Percentiles rank a stretch among this genome's conserved stretches.
These are phyloP conservation scores for Leavenworthia alabamica DNA, from an alignment of 345 rosid genomes.

Conservation along the genomic window DNA sequence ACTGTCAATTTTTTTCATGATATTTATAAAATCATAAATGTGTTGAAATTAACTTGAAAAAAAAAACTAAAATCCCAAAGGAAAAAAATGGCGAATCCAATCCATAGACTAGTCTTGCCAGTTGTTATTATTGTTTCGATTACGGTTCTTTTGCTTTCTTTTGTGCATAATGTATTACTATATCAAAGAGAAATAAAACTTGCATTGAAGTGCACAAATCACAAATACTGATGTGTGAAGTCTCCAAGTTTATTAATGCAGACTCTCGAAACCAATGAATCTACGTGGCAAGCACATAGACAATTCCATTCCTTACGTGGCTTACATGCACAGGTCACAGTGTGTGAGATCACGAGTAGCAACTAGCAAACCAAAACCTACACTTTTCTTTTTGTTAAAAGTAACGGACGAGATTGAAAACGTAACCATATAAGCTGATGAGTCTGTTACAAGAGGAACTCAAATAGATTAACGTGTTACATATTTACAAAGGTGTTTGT, in stretches of 20 bases:
- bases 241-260: constrained; percentile 22
- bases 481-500: neutral
- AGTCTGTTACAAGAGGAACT: neutral
- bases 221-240: neutral
- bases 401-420: neutral
- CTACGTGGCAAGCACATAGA: constrained; percentile 3
- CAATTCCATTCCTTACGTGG: constrained; percentile 1
- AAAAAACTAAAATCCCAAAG: too few relatives aligned
- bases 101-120: neutral
- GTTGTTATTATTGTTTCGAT: neutral
- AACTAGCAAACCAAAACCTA: neutral
- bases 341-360: neutral
- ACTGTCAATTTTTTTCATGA: too few relatives aligned
- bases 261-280: neutral
- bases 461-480: neutral
- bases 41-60: neutral
- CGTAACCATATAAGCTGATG: neutral
- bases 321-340: constrained; percentile 22
- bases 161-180: neutral
- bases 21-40: neutral
- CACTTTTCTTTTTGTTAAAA: neutral
- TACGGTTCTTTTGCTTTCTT: neutral
- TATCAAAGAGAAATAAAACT: constrained; percentile 7
- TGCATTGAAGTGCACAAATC: constrained; percentile 3
- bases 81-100: neutral